Percentiles rank a stretch among this genome's conserved stretches.
These are phyloP conservation scores for Ceratocystis alfenasii DNA, from an alignment of 2,329 filamentous ascomycete genomes.

Conservation along the genomic window DNA sequence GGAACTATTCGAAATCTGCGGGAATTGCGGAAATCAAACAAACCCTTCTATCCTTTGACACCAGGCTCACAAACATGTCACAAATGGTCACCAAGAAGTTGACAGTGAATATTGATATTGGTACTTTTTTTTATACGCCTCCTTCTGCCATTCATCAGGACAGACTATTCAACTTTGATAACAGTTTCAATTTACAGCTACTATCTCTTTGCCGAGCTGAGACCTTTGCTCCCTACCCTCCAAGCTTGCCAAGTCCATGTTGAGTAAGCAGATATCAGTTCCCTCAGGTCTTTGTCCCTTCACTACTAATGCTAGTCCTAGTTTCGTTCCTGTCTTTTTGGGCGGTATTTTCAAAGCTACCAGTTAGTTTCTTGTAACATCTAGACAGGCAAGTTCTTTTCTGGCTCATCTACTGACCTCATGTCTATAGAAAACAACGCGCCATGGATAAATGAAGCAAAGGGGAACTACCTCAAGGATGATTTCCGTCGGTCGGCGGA, in stretches of 20 bases:
- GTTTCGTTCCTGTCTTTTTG: slow-evolving; percentile 60
- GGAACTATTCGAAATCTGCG: neutral
- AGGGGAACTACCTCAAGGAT: slow-evolving; percentile 44
- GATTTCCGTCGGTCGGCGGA: slow-evolving; percentile 34
- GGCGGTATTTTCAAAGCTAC: slow-evolving; percentile 51
- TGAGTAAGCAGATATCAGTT: slow-evolving; percentile 40
- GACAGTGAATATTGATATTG: slow-evolving; percentile 12
- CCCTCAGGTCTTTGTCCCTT: neutral
- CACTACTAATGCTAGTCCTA: slow-evolving; percentile 27
- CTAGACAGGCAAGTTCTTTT: neutral
- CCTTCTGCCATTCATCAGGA: neutral
- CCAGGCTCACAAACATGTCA: neutral
- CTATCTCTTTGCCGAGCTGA: slow-evolving; percentile 45
- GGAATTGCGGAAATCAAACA: no score
- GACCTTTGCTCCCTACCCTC: slow-evolving; percentile 43
- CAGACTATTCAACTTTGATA: neutral
- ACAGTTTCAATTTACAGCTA: slow-evolving; percentile 55
- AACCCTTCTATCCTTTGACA: neutral
- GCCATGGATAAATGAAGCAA: slow-evolving; percentile 58
- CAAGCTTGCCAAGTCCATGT: slow-evolving; percentile 48
- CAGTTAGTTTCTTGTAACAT: slow-evolving; percentile 30
- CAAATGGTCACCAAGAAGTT: slow-evolving; percentile 16
- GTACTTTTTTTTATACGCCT: neutral
- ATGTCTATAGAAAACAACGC: slow-evolving; percentile 52
- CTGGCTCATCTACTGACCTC: neutral